Percentiles rank a stretch among this genome's conserved stretches.
phyloP scores from a whole-genome alignment of 1,284 basidiomycete genomes.

The Leccinum solheimii region DNA sequence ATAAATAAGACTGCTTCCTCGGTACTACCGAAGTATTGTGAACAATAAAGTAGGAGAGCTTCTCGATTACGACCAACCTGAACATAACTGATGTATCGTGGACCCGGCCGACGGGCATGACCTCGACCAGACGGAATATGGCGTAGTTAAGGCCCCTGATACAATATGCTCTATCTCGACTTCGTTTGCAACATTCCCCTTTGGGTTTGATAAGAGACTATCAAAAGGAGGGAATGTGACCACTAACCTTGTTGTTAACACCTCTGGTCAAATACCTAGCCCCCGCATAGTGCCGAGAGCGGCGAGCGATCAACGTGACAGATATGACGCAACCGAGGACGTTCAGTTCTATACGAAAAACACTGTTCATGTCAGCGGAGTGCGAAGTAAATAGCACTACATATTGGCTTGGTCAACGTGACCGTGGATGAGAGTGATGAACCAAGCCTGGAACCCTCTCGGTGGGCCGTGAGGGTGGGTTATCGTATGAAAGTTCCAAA shows the following conservation, averaged over 20 bases:
- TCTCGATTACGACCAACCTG: constrained; percentile 49
- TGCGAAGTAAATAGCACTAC: constrained; percentile 32
- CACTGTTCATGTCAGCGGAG: background rate
- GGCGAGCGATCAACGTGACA: constrained; percentile 90
- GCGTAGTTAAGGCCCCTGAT: constrained; percentile 89
- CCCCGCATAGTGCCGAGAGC: constrained; percentile 95
- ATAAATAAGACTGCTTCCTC: constrained; percentile 61
- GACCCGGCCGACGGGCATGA: constrained; percentile 58
- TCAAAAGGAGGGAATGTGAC: background rate
- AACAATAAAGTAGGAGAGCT: background rate
- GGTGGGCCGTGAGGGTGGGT: constrained; percentile 39
- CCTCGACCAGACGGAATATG: constrained; percentile 62
- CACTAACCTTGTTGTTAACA: constrained; percentile 80
- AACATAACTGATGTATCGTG: constrained; percentile 93
- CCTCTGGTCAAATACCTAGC: constrained; percentile 95
- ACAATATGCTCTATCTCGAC: constrained; percentile 99
- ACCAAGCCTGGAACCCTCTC: constrained; percentile 60
- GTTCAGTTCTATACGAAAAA: constrained; percentile 69
- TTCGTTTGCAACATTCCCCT: constrained; percentile 99
- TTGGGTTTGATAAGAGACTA: constrained; percentile 5
- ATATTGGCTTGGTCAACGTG: constrained; percentile 97
- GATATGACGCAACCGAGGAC: constrained; percentile 91
- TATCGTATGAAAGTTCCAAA: no score
- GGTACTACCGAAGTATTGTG: background rate
- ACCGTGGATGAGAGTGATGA: constrained; percentile 91